Evolutionary conservation across 192 early-diverging fungal genomes (phyloP).

Genomic region (Gryganskiella cystojenkinii): DNA sequence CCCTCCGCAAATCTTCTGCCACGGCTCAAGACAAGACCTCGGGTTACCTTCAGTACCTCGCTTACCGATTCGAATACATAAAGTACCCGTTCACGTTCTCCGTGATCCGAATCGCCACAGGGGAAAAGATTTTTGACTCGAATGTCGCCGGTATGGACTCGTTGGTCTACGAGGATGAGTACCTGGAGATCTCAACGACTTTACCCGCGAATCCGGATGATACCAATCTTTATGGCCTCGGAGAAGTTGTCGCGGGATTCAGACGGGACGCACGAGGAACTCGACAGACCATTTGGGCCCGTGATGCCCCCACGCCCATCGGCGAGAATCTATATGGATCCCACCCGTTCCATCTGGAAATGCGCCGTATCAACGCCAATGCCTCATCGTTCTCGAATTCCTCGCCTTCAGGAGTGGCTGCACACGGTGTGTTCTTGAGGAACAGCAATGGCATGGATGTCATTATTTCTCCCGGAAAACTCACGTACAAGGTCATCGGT

Average conservation of each 20-base stretch:
- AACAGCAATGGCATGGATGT: slow-evolving; percentile 81
- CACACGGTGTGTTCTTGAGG: slow-evolving; percentile 63
- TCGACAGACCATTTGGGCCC: slow-evolving; percentile 31
- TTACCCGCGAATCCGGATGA: slow-evolving; percentile 51
- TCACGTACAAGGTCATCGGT: slow-evolving; percentile 74
- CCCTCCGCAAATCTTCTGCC: slow-evolving; percentile 31
- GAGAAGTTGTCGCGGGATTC: slow-evolving; percentile 67
- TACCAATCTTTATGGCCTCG: slow-evolving; percentile 77
- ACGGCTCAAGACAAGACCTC: slow-evolving; percentile 28
- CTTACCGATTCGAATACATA: slow-evolving; percentile 53
- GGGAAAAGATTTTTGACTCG: slow-evolving; percentile 56
- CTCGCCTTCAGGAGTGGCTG: slow-evolving; percentile 12
- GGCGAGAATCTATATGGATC: slow-evolving; percentile 72
- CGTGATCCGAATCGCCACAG: slow-evolving; percentile 49
- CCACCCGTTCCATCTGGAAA: slow-evolving; percentile 73
- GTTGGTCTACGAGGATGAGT: slow-evolving; percentile 74
- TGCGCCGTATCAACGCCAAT: slow-evolving; percentile 54
- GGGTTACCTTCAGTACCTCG: background rate
- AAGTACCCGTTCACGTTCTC: slow-evolving; percentile 57
- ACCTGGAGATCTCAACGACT: slow-evolving; percentile 67
- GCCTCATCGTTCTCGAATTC: too few species aligned
- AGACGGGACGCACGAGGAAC: slow-evolving; percentile 57
- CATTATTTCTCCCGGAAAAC: slow-evolving; percentile 50
- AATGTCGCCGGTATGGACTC: slow-evolving; percentile 46
- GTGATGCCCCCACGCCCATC: slow-evolving; percentile 56